Evolutionary conservation across 2,329 filamentous ascomycete genomes (phyloP), one percentile per base, ranked within the genome.

Genomic region (Penicillium expansum): DNA sequence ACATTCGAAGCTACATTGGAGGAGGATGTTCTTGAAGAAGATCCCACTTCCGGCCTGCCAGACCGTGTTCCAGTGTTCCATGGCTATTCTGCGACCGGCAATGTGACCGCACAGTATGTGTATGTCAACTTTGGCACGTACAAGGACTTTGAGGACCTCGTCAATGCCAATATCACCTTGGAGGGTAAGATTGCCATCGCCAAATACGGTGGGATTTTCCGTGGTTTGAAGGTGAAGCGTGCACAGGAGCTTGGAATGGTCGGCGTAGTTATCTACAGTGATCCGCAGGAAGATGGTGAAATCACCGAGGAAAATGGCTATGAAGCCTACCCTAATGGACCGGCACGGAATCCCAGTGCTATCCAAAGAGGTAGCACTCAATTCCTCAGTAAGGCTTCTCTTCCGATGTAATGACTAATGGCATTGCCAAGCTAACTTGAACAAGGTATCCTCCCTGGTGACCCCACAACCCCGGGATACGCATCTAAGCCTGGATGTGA

Each of bases 391-490:
- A 79, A 81, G 89, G 61, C 30, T 45, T 22, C 30, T 27, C 22
- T 30, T 43, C 7, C 22, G 24, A 20, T n/a, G n/a, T n/a, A n/a
- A n/a, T n/a, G n/a, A 27, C 1, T 1, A 45, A 13, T 51, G 14
- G 27, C 14, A 39, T 39, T 30, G 11, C 32, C n/a, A 52, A 32
- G 16, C 38, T 51, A 20, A 57, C 38, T 18, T 35, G 32, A 44
- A 48, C 35, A 57, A 85, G 83, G 82, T 62, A 77, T 84, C 38
- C 79, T 80, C 44, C 84, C 85, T 20, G 86, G 85, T 52, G 86
- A 97, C 69, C 93, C 93, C 48, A 96, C 94, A 0, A 97, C 94
- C 0, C 91, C 92, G 18, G 94, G 94, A 11, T 97, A 96, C 69
- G 90, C 93, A 8, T 96, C 92, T 0, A 93, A 93, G 72, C 93